phyloP scores from a whole-genome alignment of 2,329 filamentous ascomycete genomes.

The Calonectria crousiana region DNA sequence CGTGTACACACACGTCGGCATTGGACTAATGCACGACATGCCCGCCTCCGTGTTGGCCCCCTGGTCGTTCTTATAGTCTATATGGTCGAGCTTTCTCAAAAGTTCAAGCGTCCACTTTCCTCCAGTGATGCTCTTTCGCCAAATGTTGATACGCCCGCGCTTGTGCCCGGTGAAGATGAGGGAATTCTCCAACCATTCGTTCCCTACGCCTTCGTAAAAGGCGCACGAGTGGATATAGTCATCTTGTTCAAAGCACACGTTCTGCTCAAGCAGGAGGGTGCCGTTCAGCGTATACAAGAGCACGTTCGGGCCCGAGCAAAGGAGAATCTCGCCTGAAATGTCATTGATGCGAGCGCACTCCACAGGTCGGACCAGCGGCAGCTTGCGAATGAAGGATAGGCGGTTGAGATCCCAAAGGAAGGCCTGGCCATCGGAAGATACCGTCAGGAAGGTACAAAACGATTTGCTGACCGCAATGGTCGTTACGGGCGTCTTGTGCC shows the following conservation, averaged over 20 bases:
- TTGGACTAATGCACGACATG: slow-evolving; percentile 88
- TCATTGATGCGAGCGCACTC: slow-evolving; percentile 91
- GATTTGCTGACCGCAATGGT: slow-evolving; percentile 87
- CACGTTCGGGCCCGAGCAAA: slow-evolving; percentile 82
- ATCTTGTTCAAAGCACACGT: slow-evolving; percentile 77
- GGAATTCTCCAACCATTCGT: slow-evolving; percentile 90
- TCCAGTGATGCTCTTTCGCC: slow-evolving; percentile 66
- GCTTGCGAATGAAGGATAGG: slow-evolving; percentile 84
- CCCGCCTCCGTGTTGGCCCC: slow-evolving; percentile 71
- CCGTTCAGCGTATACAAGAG: slow-evolving; percentile 91
- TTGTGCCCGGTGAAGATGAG: slow-evolving; percentile 91
- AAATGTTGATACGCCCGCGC: slow-evolving; percentile 85
- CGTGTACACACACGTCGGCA: slow-evolving; percentile 88
- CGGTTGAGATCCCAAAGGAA: slow-evolving; percentile 96
- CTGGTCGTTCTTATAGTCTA: slow-evolving; percentile 74
- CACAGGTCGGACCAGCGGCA: slow-evolving; percentile 68
- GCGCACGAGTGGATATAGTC: slow-evolving; percentile 86
- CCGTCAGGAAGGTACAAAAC: slow-evolving; percentile 89
- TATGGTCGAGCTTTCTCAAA: slow-evolving; percentile 84
- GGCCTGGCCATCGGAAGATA: slow-evolving; percentile 83
- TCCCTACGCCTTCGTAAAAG: slow-evolving; percentile 91
- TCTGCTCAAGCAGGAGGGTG: slow-evolving; percentile 82
- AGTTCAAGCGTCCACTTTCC: slow-evolving; percentile 83
- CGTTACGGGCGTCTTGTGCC: slow-evolving; percentile 87
- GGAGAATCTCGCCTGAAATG: slow-evolving; percentile 87